Evolutionary conservation across 139 green algal genomes (phyloP).

Genomic region (Edaphochlamys debaryana): DNA sequence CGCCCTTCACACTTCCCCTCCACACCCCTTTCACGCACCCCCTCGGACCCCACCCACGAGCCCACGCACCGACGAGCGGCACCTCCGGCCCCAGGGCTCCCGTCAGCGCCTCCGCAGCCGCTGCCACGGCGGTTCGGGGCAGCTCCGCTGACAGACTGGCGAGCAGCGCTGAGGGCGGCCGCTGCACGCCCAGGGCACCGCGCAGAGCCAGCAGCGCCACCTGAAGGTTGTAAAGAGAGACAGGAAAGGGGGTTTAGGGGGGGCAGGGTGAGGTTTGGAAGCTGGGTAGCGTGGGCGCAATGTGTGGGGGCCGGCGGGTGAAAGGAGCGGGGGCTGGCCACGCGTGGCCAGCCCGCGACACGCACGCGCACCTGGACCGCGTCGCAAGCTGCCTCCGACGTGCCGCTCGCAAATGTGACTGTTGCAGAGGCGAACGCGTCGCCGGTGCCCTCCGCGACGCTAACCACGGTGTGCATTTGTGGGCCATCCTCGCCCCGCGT

Average conservation of each 20-base stretch:
- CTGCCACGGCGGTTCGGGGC: background rate
- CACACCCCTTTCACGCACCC: too few relatives aligned
- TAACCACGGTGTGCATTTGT: too few relatives aligned
- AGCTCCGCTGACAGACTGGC: background rate
- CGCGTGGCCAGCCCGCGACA: too few relatives aligned
- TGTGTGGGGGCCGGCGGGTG: background rate
- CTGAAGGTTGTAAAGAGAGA: background rate
- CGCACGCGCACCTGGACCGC: background rate
- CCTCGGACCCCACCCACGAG: too few relatives aligned
- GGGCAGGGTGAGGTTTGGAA: background rate
- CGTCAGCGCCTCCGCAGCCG: background rate
- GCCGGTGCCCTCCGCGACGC: background rate
- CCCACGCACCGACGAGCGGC: background rate
- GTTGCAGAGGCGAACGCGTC: background rate
- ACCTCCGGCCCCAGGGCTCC: background rate
- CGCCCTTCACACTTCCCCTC: too few relatives aligned
- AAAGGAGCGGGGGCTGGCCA: background rate
- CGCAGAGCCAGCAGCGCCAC: conserved; percentile 23
- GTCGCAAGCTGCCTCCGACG: background rate
- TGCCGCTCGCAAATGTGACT: background rate
- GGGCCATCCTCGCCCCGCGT: too few relatives aligned
- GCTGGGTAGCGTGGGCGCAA: background rate
- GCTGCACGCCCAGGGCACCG: background rate
- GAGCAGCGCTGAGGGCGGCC: conserved; percentile 14
- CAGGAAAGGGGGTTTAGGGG: background rate